These are phyloP conservation scores for Talaromyces piceae DNA, from an alignment of 2,329 filamentous ascomycete species.

Conservation along the genomic window DNA sequence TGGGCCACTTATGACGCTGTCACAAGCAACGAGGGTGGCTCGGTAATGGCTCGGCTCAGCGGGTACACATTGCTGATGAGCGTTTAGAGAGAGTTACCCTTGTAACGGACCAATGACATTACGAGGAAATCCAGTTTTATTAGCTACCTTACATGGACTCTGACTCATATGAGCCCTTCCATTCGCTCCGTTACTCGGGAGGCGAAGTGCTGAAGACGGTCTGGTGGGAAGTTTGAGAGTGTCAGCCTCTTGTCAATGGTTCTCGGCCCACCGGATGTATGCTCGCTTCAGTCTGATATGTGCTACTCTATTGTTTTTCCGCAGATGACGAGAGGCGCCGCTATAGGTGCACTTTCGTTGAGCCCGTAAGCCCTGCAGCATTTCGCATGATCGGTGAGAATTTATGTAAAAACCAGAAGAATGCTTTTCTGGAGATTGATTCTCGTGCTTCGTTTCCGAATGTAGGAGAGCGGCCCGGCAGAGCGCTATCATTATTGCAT, in stretches of 20 bases:
- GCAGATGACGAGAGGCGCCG: too few relatives aligned
- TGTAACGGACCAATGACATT: constrained; percentile 19
- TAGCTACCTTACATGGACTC: neutral
- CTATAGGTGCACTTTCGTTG: too few relatives aligned
- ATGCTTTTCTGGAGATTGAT: too few relatives aligned
- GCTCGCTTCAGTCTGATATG: too few relatives aligned
- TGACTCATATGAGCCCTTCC: neutral
- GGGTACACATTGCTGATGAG: constrained; percentile 17
- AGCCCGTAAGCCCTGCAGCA: too few relatives aligned
- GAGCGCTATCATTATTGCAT: neutral
- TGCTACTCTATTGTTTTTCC: too few relatives aligned
- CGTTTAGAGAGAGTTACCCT: neutral
- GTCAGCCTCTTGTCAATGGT: neutral
- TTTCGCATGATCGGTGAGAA: too few relatives aligned
- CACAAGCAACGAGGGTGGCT: constrained; percentile 21
- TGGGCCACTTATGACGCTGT: constrained; percentile 20
- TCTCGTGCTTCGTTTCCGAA: neutral
- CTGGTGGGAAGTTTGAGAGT: neutral
- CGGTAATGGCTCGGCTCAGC: constrained; percentile 36
- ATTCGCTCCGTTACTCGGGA: neutral
- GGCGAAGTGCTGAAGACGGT: too few relatives aligned
- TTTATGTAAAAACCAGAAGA: too few relatives aligned
- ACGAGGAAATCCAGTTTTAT: neutral
- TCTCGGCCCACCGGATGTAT: neutral
- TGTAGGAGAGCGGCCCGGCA: neutral